Percentiles rank a stretch among this genome's conserved stretches.
These are phyloP conservation scores for Paralagenidium karlingii DNA, from an alignment of 352 stramenopile species.

Conservation along the genomic window DNA sequence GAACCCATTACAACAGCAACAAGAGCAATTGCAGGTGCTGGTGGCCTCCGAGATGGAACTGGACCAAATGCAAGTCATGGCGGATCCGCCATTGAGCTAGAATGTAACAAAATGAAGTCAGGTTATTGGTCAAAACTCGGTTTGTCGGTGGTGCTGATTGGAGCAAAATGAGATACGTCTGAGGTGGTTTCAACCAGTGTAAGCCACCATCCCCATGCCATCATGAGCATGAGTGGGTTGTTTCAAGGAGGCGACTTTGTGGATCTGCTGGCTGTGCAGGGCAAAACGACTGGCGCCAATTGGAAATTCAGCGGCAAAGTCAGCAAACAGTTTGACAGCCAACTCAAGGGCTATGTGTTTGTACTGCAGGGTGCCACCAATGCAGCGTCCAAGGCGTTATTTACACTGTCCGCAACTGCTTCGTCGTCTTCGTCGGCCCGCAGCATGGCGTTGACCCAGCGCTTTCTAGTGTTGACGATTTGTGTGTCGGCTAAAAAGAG, in stretches of 20 bases:
- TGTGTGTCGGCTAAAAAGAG: conserved; percentile 40
- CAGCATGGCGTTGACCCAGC: conserved; percentile 47
- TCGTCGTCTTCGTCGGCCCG: conserved; percentile 7
- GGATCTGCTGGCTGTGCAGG: conserved; percentile 69
- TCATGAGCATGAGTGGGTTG: conserved; percentile 16
- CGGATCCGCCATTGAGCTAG: no score
- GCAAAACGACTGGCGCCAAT: conserved; percentile 41
- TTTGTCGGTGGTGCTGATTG: no score
- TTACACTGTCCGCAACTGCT: no score
- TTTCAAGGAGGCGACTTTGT: conserved; percentile 75
- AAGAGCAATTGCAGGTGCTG: no score
- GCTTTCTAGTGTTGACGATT: conserved; percentile 63
- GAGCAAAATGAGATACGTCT: no score
- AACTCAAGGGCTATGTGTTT: conserved; percentile 65
- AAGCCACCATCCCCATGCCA: no score
- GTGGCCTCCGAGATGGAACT: no score
- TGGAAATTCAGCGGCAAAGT: conserved; percentile 76
- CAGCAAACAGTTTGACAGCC: conserved; percentile 67
- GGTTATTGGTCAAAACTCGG: no score
- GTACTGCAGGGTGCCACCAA: conserved; percentile 58
- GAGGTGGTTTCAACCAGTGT: no score
- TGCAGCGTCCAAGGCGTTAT: conserved; percentile 16
- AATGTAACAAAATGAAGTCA: no score
- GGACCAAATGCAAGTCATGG: no score
- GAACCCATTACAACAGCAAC: no score